Evolutionary conservation across 805 yeast genomes (phyloP).

Genomic region (Candida chilensis): DNA sequence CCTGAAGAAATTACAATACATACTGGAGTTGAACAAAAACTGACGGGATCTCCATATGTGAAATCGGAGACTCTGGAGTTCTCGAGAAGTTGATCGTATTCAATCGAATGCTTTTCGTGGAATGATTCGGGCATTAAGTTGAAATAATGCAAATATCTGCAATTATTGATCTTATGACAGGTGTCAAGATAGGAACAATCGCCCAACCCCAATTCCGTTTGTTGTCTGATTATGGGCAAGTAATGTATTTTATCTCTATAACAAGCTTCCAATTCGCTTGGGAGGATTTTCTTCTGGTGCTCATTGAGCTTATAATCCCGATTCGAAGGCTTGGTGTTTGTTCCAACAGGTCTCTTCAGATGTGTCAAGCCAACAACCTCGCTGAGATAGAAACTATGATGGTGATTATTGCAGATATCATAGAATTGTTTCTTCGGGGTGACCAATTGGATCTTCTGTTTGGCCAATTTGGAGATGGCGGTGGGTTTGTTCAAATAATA

Average conservation of each 20-base stretch:
- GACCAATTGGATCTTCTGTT: conserved; percentile 25
- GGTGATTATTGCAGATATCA: conserved; percentile 37
- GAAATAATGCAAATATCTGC: conserved; percentile 76
- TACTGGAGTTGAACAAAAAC: conserved; percentile 6
- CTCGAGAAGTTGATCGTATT: conserved; percentile 6
- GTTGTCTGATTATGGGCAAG: conserved; percentile 16
- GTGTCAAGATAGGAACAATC: conserved; percentile 94
- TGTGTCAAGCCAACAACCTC: conserved; percentile 5
- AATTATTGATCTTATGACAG: conserved; percentile 75
- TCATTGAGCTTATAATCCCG: too few relatives aligned
- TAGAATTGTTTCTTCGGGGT: conserved; percentile 33
- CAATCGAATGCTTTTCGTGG: conserved; percentile 8
- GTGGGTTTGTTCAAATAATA: conserved; percentile 21
- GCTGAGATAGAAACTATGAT: conserved; percentile 17
- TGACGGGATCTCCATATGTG: conserved; percentile 38
- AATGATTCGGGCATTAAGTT: conserved; percentile 30
- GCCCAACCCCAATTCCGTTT: conserved; percentile 67
- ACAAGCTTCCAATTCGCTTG: conserved; percentile 6
- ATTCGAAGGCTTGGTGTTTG: conserved; percentile 3
- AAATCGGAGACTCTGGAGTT: conserved; percentile 22
- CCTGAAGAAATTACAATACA: too few relatives aligned
- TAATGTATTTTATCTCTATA: conserved; percentile 16
- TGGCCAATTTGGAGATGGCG: conserved; percentile 27
- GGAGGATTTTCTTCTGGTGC: conserved; percentile 2
- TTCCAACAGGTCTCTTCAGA: neutral